These are phyloP conservation scores for Arthrobotrys entomopaga DNA, from an alignment of 2,329 filamentous ascomycete species.

Conservation along the genomic window DNA sequence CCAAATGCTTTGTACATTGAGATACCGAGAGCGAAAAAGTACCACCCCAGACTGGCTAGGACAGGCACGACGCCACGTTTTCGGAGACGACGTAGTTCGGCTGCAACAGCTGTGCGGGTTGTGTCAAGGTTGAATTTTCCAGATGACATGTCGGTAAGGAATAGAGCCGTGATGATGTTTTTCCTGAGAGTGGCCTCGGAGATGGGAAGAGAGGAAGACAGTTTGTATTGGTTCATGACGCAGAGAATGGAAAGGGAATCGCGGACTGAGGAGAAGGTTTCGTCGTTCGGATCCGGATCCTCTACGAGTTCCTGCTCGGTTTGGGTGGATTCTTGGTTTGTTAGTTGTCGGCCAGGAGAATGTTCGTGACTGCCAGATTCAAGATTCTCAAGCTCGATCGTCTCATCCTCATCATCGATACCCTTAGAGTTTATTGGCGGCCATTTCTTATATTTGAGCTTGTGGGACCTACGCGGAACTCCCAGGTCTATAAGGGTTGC, in stretches of 20 bases:
- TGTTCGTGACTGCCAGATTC: conserved; percentile 5
- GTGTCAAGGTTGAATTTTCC: conserved; percentile 57
- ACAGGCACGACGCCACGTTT: conserved; percentile 62
- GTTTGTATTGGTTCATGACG: conserved; percentile 64
- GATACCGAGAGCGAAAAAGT: conserved; percentile 60
- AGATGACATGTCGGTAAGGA: conserved; percentile 41
- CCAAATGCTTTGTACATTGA: conserved; percentile 59
- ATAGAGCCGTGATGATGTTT: conserved; percentile 56
- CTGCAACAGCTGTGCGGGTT: conserved; percentile 61
- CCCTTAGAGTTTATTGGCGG: conserved; percentile 1
- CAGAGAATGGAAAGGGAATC: conserved; percentile 65
- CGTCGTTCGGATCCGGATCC: conserved; percentile 27
- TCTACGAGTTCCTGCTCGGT: background rate
- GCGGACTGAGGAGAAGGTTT: conserved; percentile 30
- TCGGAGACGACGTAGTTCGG: conserved; percentile 63
- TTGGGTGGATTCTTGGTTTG: background rate
- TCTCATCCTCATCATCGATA: conserved; percentile 14
- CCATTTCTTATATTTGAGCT: conserved; percentile 6
- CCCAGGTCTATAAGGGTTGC: conserved; percentile 60
- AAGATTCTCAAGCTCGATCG: conserved; percentile 17
- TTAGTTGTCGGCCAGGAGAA: background rate
- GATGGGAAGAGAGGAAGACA: conserved; percentile 43
- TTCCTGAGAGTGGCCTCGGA: conserved; percentile 51
- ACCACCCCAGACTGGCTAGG: conserved; percentile 64
- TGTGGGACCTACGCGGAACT: conserved; percentile 24